Conservation (phyloP, 345 rosid species). For the Lepidium africanum region DNA sequence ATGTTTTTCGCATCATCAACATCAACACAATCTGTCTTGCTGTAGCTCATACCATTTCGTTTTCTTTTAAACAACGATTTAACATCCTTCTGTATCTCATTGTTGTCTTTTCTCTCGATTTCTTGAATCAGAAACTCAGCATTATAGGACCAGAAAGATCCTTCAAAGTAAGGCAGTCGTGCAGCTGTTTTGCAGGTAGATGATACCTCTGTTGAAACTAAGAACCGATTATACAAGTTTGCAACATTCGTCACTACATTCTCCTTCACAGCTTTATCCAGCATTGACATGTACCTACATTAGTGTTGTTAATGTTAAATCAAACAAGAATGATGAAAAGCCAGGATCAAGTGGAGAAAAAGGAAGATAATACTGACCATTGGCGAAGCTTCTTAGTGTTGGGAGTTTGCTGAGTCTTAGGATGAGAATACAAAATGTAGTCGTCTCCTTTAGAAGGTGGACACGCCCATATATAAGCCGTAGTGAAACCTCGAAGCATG, state of each 20-base stretch:
- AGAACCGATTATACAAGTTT: constrained; percentile 43
- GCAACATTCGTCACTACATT: constrained; percentile 27
- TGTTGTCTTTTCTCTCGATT: constrained; percentile 21
- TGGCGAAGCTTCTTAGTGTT: constrained; percentile 68
- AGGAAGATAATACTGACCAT: constrained; percentile 24
- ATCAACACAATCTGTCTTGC: constrained; percentile 1
- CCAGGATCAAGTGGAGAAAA: not conserved
- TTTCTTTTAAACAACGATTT: constrained; percentile 17
- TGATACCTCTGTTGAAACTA: constrained; percentile 21
- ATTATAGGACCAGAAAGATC: constrained; percentile 42
- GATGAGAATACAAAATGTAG: constrained; percentile 82
- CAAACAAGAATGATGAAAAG: not conserved
- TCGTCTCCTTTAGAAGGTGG: constrained; percentile 89
- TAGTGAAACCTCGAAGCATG: constrained; percentile 79
- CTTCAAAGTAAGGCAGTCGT: constrained; percentile 53
- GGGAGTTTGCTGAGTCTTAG: constrained; percentile 83
- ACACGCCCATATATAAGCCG: constrained; percentile 90
- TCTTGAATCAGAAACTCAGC: constrained; percentile 32
- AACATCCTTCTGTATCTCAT: constrained; percentile 16
- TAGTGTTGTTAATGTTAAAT: constrained; percentile 5
- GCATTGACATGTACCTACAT: constrained; percentile 37
- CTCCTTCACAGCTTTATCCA: constrained; percentile 35
- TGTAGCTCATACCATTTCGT: constrained; percentile 21
- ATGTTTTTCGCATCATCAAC: constrained; percentile 36
- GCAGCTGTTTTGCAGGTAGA: constrained; percentile 36